A percentile compares a stretch with the other conserved stretches of the same genome.
These are phyloP conservation scores for Globisporangium okanoganense DNA, from an alignment of 352 stramenopile species.

Conservation along the genomic window DNA sequence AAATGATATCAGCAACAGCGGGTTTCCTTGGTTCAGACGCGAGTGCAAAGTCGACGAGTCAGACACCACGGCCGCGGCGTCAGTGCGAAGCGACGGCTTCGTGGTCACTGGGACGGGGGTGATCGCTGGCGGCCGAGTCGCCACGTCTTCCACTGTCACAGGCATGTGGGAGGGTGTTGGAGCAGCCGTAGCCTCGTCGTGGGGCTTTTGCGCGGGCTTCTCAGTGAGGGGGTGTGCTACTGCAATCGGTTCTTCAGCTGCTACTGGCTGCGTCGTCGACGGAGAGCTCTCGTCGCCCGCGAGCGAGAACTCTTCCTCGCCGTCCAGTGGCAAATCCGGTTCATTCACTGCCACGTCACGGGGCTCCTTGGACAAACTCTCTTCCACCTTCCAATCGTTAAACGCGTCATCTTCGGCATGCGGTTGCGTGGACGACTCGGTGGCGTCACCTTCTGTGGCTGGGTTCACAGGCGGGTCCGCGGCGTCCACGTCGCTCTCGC, in stretches of 20 bases:
- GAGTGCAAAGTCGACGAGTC: constrained; percentile 16
- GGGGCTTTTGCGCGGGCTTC: neutral
- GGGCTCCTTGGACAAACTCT: neutral
- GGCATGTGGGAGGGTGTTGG: neutral
- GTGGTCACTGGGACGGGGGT: constrained; percentile 11
- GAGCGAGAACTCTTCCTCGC: constrained; percentile 11
- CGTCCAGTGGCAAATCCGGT: neutral
- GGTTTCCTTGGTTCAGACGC: constrained; percentile 40
- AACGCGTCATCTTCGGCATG: neutral
- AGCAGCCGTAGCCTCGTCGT: neutral
- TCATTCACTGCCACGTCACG: neutral
- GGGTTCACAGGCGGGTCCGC: neutral
- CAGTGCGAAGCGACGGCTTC: constrained; percentile 32
- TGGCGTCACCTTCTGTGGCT: neutral
- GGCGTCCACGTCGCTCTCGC: neutral
- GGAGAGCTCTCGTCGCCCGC: constrained; percentile 1
- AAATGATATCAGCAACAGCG: constrained; percentile 36
- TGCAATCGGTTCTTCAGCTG: neutral
- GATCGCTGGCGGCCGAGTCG: neutral
- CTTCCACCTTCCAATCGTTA: neutral
- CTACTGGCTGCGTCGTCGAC: neutral
- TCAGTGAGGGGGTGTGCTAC: neutral
- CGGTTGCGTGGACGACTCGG: neutral
- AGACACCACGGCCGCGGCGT: constrained; percentile 20
- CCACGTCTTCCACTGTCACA: neutral